A percentile compares a stretch with the other conserved stretches of the same genome.
Conservation (phyloP, 768 basidiomycete genomes). For the Pleurotus pulmonarius region DNA sequence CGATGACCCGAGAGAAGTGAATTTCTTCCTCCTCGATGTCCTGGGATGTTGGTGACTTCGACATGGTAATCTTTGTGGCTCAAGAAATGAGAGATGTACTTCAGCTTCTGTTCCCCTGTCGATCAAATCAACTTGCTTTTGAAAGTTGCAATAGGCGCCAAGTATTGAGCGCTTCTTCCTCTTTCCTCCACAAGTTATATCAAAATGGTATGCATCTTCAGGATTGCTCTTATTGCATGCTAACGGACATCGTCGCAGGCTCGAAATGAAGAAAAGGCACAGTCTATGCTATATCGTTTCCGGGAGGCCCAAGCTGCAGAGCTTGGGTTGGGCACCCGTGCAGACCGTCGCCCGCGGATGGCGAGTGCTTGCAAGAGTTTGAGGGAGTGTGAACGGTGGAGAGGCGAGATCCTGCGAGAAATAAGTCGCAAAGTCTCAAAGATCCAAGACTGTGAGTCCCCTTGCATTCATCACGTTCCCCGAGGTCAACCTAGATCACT, state of each 20-base stretch:
- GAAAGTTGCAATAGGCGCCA: neutral
- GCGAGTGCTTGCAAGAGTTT: slow-evolving; percentile 89
- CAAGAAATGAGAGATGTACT: no score
- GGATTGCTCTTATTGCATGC: neutral
- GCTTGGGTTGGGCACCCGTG: slow-evolving; percentile 83
- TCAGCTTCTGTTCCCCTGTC: neutral
- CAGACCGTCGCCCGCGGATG: slow-evolving; percentile 87
- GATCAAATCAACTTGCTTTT: neutral
- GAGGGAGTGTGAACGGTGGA: slow-evolving; percentile 91
- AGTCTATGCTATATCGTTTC: slow-evolving; percentile 93
- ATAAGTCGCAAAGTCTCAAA: slow-evolving; percentile 96
- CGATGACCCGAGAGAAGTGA: slow-evolving; percentile 74
- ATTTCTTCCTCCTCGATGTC: slow-evolving; percentile 51
- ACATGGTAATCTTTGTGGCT: neutral
- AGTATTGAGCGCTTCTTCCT: neutral
- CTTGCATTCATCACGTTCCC: neutral
- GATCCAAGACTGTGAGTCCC: slow-evolving; percentile 84
- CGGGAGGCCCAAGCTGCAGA: slow-evolving; percentile 95
- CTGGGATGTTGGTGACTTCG: neutral
- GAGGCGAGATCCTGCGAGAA: slow-evolving; percentile 92
- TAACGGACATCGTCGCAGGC: slow-evolving; percentile 46
- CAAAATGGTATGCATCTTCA: neutral
- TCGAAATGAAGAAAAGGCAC: slow-evolving; percentile 97
- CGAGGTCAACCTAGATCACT: slow-evolving; percentile 1
- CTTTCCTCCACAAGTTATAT: no score